Evolutionary conservation across 352 stramenopile genomes (phyloP).

Genomic region (Phytopythium chamaehyphon): DNA sequence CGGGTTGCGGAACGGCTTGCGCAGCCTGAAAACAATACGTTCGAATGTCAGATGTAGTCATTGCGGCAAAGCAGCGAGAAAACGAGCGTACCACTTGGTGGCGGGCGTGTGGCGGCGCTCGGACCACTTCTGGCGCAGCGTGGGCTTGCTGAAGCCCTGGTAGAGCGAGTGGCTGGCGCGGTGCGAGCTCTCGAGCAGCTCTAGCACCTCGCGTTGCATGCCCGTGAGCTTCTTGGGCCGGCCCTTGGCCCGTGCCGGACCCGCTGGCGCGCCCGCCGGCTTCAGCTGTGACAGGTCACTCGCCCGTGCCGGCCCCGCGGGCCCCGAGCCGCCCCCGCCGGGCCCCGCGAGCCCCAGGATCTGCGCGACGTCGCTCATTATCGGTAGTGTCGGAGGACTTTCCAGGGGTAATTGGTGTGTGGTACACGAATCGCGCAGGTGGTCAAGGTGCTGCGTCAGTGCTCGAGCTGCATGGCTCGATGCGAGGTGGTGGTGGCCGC

Average conservation of each 20-base stretch:
- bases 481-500: too few relatives aligned
- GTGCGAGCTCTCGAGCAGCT: conserved; percentile 58
- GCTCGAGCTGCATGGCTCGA: too few relatives aligned
- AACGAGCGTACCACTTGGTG: conserved; percentile 36
- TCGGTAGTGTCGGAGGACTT: too few relatives aligned
- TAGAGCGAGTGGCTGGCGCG: conserved; percentile 58
- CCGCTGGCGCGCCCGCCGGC: conserved; percentile 22
- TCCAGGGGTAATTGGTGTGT: too few relatives aligned
- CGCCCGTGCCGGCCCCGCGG: conserved; percentile 15
- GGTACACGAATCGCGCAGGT: too few relatives aligned
- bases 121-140: conserved; percentile 63
- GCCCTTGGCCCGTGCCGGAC: conserved; percentile 2
- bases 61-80: not conserved
- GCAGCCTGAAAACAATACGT: conserved; percentile 25
- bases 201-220: conserved; percentile 65
- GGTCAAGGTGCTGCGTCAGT: too few relatives aligned
- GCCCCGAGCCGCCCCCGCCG: conserved; percentile 17
- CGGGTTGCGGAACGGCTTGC: conserved; percentile 58
- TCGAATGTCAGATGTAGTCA: not conserved
- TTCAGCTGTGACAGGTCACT: conserved; percentile 55
- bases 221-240: conserved; percentile 58
- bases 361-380: conserved; percentile 69
- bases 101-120: conserved; percentile 37
- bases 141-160: conserved; percentile 52
- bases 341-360: conserved; percentile 49